Conservation (phyloP, 306 rosid genomes). For the Ceratonia siliqua region DNA sequence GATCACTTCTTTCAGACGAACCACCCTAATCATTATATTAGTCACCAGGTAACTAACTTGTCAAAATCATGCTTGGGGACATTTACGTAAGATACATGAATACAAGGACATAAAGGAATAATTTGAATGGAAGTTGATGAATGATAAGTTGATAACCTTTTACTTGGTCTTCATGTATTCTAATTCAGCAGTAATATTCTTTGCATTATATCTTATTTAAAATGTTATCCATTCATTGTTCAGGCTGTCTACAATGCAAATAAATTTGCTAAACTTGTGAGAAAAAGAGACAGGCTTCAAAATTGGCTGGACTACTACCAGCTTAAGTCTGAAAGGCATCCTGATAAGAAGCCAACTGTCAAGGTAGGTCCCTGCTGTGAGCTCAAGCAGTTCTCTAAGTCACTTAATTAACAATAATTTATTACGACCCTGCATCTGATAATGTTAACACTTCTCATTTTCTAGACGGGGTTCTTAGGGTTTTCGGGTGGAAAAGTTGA, state of each 20-base stretch:
- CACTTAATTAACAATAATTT: not conserved
- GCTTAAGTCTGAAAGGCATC: constrained; percentile 83
- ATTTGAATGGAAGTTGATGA: constrained; percentile 7
- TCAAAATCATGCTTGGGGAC: not conserved
- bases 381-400: constrained; percentile 17
- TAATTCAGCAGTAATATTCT: not conserved
- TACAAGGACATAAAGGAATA: constrained; percentile 14
- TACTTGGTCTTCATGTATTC: not conserved
- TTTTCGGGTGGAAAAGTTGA: constrained; percentile 71
- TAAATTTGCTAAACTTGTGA: constrained; percentile 69
- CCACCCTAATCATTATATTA: constrained; percentile 84
- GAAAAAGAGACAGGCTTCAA: constrained; percentile 71
- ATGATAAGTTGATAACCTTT: not conserved
- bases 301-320: constrained; percentile 94
- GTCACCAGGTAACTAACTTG: constrained; percentile 77
- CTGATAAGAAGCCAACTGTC: constrained; percentile 66
- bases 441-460: constrained; percentile 30
- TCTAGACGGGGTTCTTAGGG: constrained; percentile 70
- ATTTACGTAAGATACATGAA: constrained; percentile 6
- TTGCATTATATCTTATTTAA: constrained; percentile 9
- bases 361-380: constrained; percentile 51
- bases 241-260: constrained; percentile 97
- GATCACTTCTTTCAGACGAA: constrained; percentile 79
- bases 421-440: constrained; percentile 27
- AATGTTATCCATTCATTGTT: constrained; percentile 29